Base-by-base conservation (phyloP, 1,139 yeast genomes). In the Taphrina populina region DNA sequence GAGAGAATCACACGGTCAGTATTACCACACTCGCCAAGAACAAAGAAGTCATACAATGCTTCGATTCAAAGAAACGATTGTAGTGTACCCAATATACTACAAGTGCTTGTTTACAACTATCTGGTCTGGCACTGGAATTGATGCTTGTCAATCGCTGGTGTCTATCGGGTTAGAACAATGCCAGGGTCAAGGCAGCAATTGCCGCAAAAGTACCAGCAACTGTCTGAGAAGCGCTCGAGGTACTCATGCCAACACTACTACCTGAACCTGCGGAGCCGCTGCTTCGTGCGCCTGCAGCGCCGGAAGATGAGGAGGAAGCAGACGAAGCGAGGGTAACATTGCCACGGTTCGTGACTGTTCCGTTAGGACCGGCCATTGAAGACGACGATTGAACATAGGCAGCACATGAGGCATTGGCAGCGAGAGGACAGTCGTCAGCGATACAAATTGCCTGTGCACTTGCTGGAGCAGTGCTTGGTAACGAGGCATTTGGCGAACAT, bases 351-450 rank as follows among this genome's bases (percentile, higher is more conserved):
- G 27, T 34, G 45, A 40, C 45, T 4, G 45, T 40, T 4, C 34
- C 21, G 34, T 40, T 40, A 26, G 45, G 45, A 8, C 45, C 45
- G 21, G 27, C 45, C 7, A 32, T 34, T 2, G 45, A 32, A 19
- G 34, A 32, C 24, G 27, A 13, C 2, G 33, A 19, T 24, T 40
- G 45, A 13, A 26, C 36, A 36, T 47, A 47, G 17, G 53, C 53
- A 13, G 53, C 44, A 20, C 53, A 47, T 19, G 40, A 26, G 8
- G 53, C 15, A 20, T 47, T 36, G 19, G 29, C 44, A 19, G 53
- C 53, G 37, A 47, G 53, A n/a, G 53, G 53, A 21, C 53, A 47
- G 44, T 47, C 53, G 20, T 47, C 33, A 26, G 53, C 44, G 35
- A 30, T 47, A 20, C 53, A 47, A 37, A 47, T 47, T 15, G 53